Conservation (phyloP, 208 protist species). For the Acanthamoeba divionensis region DNA sequence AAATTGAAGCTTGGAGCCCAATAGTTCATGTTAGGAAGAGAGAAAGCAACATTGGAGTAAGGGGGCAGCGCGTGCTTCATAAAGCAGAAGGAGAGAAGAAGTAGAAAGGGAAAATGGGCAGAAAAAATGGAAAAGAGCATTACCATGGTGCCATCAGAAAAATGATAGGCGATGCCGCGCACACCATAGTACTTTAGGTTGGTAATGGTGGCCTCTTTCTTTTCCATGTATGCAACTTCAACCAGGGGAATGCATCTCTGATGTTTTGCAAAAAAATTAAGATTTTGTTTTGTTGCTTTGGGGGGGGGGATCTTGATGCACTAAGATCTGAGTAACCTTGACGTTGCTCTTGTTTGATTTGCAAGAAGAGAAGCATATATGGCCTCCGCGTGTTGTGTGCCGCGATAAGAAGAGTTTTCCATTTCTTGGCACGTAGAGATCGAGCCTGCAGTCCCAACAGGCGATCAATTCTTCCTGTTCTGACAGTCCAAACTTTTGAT, state of each 20-base stretch:
- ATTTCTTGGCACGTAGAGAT: constrained; percentile 24
- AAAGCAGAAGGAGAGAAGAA: neutral
- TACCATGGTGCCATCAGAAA: neutral
- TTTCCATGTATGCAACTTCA: constrained; percentile 7
- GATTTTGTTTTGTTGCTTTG: no score
- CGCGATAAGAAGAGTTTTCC: constrained; percentile 21
- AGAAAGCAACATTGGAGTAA: neutral
- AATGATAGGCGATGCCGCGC: neutral
- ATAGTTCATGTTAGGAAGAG: neutral
- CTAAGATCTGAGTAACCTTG: no score
- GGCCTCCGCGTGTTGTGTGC: neutral
- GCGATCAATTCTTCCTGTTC: neutral
- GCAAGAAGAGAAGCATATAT: constrained; percentile 1
- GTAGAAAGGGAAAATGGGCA: neutral
- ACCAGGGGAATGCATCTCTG: neutral
- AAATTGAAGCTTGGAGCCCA: neutral
- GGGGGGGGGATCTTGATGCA: no score
- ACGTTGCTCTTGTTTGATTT: constrained; percentile 5
- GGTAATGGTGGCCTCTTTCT: constrained; percentile 32
- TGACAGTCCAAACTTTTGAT: neutral
- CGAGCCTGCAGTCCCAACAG: neutral
- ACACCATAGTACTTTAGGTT: constrained; percentile 28
- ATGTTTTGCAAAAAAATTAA: neutral
- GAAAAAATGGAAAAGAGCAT: neutral
- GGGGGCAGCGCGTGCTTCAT: neutral